Base-by-base conservation (phyloP, 192 early-diverging fungal species). In the Coemansia sp. region DNA sequence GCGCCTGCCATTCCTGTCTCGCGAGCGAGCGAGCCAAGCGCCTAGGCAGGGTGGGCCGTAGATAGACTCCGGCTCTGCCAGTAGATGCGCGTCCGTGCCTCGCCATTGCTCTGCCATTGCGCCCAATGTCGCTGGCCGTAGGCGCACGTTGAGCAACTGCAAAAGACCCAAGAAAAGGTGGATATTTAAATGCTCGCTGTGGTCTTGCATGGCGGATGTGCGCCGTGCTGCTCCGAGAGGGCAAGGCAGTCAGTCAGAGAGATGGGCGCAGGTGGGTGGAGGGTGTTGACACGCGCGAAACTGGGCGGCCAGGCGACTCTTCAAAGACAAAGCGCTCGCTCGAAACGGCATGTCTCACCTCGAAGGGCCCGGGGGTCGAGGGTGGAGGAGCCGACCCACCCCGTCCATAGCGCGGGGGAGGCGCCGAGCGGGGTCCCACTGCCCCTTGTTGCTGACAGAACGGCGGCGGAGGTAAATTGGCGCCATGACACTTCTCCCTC, bases 141-240 rank as follows among this genome's bases (percentile, higher is more conserved):
- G 55, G 55, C 18, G 20, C 55, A 2, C 31, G 55, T 34, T 20
- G 34, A 58, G 14, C 56, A 37, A 2, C 33, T n/a, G 28, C 34
- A 36, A 9, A 31, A n/a, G 14, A 37, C 8, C 56, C 34, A 58
- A 37, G 56, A n/a, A 50, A 21, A 20, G 56, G 56, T 58, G 56
- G 56, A 58, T 58, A 58, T 58, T 58, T 58, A 31, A 53, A 34
- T 31, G 56, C 20, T 34, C 56, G 33, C 56, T 58, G 56, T 58
- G 56, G 56, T 58, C 56, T 37, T 58, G 56, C 56, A 58, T 58
- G 34, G 18, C 56, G 18, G n/a, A 58, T 37, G 56, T 10, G 56
- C 56, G 34, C 26, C 56, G 33, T 10, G 56, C 26, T 21, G 48
- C 23, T 2, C 48, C 48, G 23, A 50, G 21, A 3, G 23, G 23